Conservation (phyloP, 306 rosid species). For the Vachellia collinsii region DNA sequence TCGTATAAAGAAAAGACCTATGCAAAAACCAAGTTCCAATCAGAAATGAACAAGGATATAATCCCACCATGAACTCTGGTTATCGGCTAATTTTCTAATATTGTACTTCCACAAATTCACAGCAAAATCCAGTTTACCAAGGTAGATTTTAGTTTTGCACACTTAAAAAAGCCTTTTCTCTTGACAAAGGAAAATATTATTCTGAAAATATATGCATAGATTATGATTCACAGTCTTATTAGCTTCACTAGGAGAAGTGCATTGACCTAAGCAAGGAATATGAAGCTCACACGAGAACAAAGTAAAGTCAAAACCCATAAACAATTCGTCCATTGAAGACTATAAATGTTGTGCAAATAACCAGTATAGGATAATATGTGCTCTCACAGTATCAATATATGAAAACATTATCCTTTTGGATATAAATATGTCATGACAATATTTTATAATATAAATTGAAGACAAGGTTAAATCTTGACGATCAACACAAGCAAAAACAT, state of each 20-base stretch:
- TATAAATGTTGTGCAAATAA: not conserved
- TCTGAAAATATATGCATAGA: not conserved
- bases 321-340: not conserved
- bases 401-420: constrained; percentile 6
- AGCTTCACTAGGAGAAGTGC: constrained; percentile 26
- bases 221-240: not conserved
- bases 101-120: not conserved
- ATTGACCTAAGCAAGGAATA: constrained; percentile 27
- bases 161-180: not conserved
- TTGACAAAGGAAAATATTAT: constrained; percentile 11
- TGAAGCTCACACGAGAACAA: constrained; percentile 18
- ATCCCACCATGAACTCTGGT: constrained; percentile 1
- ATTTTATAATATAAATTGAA: constrained; percentile 1
- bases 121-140: not conserved
- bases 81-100: not conserved
- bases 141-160: not conserved
- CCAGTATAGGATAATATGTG: not conserved
- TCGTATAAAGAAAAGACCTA: constrained; percentile 7
- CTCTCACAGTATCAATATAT: constrained; percentile 22
- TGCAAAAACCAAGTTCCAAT: constrained; percentile 16
- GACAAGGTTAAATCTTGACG: constrained; percentile 12
- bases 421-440: constrained; percentile 18
- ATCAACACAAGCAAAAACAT: constrained; percentile 20
- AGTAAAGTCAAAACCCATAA: constrained; percentile 3
- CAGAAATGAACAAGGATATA: not conserved